Evolutionary conservation across 164 flowering plant genomes (phyloP).

Genomic region (Annona cherimola): DNA sequence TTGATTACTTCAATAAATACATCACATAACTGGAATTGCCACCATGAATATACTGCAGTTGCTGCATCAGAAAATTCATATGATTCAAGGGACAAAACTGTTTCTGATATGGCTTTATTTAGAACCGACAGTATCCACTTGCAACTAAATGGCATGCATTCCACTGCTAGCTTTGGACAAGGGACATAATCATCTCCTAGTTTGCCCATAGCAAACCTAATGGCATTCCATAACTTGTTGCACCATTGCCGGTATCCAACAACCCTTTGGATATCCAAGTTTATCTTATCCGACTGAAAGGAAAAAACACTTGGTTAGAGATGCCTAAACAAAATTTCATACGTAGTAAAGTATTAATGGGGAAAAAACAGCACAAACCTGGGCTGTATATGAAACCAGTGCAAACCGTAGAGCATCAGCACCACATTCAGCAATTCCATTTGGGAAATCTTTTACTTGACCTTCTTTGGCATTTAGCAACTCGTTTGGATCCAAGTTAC

Average conservation of each 20-base stretch:
- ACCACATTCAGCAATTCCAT: slow-evolving; percentile 90
- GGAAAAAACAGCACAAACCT: slow-evolving; percentile 37
- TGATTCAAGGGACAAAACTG: slow-evolving; percentile 52
- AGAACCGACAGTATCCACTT: slow-evolving; percentile 88
- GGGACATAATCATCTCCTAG: slow-evolving; percentile 75
- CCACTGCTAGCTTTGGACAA: slow-evolving; percentile 30
- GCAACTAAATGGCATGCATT: slow-evolving; percentile 68
- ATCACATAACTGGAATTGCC: slow-evolving; percentile 94
- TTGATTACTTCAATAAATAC: slow-evolving; percentile 90
- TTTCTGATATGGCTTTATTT: slow-evolving; percentile 74
- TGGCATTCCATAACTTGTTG: slow-evolving; percentile 93
- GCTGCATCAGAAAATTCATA: slow-evolving; percentile 89
- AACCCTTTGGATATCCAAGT: slow-evolving; percentile 88
- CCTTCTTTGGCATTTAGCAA: slow-evolving; percentile 64
- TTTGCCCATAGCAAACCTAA: slow-evolving; percentile 82
- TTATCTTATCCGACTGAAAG: slow-evolving; percentile 88
- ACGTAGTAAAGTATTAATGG: too few species aligned
- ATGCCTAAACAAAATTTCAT: not conserved
- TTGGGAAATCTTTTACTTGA: slow-evolving; percentile 76
- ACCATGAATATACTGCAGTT: slow-evolving; percentile 79
- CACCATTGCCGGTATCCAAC: slow-evolving; percentile 99
- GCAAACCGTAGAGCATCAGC: slow-evolving; percentile 92
- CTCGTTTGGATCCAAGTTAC: slow-evolving; percentile 73
- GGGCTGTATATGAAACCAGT: slow-evolving; percentile 87
- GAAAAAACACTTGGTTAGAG: not conserved